phyloP scores from a whole-genome alignment of 768 basidiomycete genomes.

The Tulasnella sp. region DNA sequence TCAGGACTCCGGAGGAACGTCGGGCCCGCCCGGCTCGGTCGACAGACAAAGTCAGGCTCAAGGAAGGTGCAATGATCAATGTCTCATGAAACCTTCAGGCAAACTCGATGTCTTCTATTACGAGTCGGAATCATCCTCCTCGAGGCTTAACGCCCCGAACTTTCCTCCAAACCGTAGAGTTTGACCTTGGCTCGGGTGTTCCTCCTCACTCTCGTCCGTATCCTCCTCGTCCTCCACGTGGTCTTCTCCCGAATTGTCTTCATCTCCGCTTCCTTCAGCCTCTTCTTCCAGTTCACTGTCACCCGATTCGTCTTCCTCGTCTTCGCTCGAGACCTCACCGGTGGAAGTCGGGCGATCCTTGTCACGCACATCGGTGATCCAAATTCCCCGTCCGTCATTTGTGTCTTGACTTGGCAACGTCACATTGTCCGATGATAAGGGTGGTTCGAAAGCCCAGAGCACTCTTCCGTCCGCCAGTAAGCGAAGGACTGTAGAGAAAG shows the following conservation, averaged over 20 bases:
- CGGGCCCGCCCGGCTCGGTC: background rate
- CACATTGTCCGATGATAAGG: background rate
- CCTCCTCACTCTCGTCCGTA: constrained; percentile 20
- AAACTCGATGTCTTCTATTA: background rate
- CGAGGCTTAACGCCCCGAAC: background rate
- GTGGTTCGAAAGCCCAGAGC: constrained; percentile 79
- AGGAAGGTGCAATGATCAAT: background rate
- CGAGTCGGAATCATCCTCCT: background rate
- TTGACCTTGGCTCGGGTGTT: background rate
- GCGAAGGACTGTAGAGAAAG: constrained; percentile 53
- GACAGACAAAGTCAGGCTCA: constrained; percentile 4
- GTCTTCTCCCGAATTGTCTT: constrained; percentile 23
- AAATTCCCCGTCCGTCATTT: constrained; percentile 44
- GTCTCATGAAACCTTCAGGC: background rate
- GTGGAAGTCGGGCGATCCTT: background rate
- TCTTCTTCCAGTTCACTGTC: constrained; percentile 33
- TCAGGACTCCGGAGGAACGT: background rate
- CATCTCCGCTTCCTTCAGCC: constrained; percentile 29
- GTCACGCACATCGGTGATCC: constrained; percentile 39
- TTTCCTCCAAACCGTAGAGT: background rate
- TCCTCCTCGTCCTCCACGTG: constrained; percentile 10
- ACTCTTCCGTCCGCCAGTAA: constrained; percentile 74
- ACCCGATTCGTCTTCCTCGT: constrained; percentile 23
- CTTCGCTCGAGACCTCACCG: constrained; percentile 6
- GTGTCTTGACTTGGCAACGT: constrained; percentile 12